phyloP scores from a whole-genome alignment of 805 yeast species.

The Martiniozyma abietophila region DNA sequence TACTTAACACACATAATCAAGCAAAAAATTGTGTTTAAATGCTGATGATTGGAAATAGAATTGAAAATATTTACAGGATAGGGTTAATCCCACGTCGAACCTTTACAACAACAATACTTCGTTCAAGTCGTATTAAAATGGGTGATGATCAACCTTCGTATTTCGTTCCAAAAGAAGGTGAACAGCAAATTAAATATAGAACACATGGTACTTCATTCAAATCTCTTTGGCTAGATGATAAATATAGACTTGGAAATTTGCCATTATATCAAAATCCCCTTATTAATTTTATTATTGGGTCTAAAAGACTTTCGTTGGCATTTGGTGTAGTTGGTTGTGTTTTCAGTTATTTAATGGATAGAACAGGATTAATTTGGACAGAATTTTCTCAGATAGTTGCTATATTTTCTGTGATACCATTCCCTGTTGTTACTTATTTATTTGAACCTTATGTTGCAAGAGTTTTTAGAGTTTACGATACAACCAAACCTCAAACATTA shows the following conservation, averaged over 20 bases:
- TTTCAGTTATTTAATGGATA: constrained; percentile 49
- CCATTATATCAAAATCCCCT: constrained; percentile 62
- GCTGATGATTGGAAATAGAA: no score
- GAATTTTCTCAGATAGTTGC: constrained; percentile 34
- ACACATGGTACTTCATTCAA: constrained; percentile 25
- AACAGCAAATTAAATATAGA: constrained; percentile 19
- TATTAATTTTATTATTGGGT: constrained; percentile 48
- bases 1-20: no score
- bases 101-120: no score
- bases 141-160: constrained; percentile 25
- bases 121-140: constrained; percentile 16
- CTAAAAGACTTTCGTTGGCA: constrained; percentile 54
- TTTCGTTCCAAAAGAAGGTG: constrained; percentile 18
- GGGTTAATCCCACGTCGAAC: no score
- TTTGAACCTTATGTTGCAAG: constrained; percentile 62
- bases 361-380: constrained; percentile 44
- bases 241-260: constrained; percentile 45
- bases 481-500: constrained; percentile 52
- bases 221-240: constrained; percentile 33
- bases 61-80: no score
- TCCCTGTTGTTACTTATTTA: constrained; percentile 47
- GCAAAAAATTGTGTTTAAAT: no score
- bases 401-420: constrained; percentile 38
- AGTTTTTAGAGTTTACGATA: constrained; percentile 61
- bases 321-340: constrained; percentile 52